These are phyloP conservation scores for Aspergillus calidoustus DNA, from an alignment of 2,329 filamentous ascomycete species.

Conservation along the genomic window DNA sequence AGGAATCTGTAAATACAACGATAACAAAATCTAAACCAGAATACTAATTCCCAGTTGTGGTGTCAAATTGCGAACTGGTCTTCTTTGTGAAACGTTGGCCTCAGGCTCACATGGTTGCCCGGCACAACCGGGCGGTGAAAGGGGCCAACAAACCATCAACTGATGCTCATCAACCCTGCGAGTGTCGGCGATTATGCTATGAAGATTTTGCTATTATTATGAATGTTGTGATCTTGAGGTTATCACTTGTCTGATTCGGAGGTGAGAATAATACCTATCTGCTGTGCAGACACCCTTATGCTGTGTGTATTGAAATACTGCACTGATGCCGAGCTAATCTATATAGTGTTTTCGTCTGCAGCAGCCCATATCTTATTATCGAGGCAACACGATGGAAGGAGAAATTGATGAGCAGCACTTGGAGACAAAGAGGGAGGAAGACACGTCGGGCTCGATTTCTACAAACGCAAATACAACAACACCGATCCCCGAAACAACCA, in stretches of 20 bases:
- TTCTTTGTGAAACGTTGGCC: neutral
- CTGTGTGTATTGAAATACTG: neutral
- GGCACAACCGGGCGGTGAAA: constrained; percentile 23
- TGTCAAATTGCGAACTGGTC: neutral
- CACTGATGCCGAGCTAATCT: neutral
- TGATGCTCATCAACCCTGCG: constrained; percentile 9
- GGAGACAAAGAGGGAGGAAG: neutral
- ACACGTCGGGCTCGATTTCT: neutral
- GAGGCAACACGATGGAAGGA: neutral
- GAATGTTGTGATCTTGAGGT: neutral
- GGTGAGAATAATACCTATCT: neutral
- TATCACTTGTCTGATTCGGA: neutral
- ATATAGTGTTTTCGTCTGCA: constrained; percentile 1
- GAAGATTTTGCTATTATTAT: neutral
- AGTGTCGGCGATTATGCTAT: neutral
- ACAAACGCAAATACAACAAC: neutral
- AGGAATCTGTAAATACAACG: neutral
- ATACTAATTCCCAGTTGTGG: neutral
- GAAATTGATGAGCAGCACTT: neutral
- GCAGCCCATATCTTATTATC: neutral
- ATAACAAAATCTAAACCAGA: neutral
- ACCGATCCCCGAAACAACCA: neutral
- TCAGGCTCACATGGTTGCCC: constrained; percentile 24
- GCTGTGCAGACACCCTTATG: neutral
- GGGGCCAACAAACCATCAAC: constrained; percentile 18